Evolutionary conservation across 768 basidiomycete species (phyloP).

Genomic region (Pholiota microspora): DNA sequence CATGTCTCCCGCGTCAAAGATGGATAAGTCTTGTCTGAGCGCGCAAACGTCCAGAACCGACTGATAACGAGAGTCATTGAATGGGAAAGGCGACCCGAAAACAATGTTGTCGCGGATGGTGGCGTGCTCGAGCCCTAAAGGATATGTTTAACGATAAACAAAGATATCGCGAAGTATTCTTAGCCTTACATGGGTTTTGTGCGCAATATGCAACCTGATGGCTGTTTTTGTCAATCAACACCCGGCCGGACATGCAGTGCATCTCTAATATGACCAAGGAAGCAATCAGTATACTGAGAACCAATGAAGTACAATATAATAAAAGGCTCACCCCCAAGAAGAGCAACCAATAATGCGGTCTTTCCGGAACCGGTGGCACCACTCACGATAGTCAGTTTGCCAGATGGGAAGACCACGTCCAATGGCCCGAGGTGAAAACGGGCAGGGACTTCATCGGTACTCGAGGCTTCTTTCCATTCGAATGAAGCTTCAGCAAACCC

Average conservation of each 20-base stretch:
- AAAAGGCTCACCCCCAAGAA: slow-evolving; percentile 57
- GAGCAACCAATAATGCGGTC: slow-evolving; percentile 56
- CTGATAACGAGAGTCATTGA: slow-evolving; percentile 62
- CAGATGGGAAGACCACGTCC: slow-evolving; percentile 54
- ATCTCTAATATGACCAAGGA: slow-evolving; percentile 43
- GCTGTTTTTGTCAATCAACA: slow-evolving; percentile 52
- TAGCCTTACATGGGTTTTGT: slow-evolving; percentile 57
- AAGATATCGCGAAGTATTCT: background rate
- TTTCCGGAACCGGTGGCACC: slow-evolving; percentile 74
- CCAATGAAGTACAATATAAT: background rate
- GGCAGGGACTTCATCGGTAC: slow-evolving; percentile 24
- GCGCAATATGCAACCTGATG: slow-evolving; percentile 70
- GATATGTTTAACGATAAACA: background rate
- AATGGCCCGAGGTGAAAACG: slow-evolving; percentile 59
- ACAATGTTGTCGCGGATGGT: slow-evolving; percentile 81
- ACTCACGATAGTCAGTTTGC: slow-evolving; percentile 56
- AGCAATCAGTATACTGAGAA: slow-evolving; percentile 1
- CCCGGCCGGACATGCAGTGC: slow-evolving; percentile 51
- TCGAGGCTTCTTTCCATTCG: slow-evolving; percentile 48
- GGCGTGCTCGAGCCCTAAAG: slow-evolving; percentile 71
- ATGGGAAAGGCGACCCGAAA: slow-evolving; percentile 61
- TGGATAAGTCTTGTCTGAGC: slow-evolving; percentile 64
- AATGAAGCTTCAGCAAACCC: slow-evolving; percentile 58
- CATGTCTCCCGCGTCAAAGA: slow-evolving; percentile 74
- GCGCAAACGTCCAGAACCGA: slow-evolving; percentile 74